phyloP scores from a whole-genome alignment of 768 basidiomycete species.

The Naganishia onofrii region DNA sequence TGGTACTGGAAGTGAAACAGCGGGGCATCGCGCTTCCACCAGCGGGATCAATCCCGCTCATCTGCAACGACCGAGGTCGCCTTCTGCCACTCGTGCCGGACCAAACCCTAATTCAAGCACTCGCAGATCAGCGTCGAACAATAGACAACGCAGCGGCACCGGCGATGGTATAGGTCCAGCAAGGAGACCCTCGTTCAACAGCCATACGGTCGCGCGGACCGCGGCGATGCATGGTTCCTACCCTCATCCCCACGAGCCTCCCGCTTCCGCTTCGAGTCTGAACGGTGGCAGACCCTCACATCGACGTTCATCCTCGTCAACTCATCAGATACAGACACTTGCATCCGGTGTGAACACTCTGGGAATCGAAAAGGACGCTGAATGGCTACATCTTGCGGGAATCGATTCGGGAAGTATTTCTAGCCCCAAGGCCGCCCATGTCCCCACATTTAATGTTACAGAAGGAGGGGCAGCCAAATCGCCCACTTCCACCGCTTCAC shows the following conservation, averaged over 20 bases:
- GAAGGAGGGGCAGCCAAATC: constrained; percentile 3
- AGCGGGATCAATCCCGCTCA: constrained; percentile 5
- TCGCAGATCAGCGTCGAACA: constrained; percentile 13
- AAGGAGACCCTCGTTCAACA: constrained; percentile 17
- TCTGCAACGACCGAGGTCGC: constrained; percentile 7
- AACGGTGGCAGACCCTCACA: constrained; percentile 7
- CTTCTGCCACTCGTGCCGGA: constrained; percentile 15
- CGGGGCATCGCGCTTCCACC: not conserved
- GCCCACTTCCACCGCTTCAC: constrained; percentile 2
- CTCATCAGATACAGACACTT: constrained; percentile 16
- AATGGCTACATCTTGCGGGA: constrained; percentile 19
- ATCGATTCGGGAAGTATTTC: not conserved
- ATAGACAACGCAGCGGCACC: not conserved
- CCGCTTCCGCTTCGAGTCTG: not conserved
- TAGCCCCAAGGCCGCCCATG: not conserved
- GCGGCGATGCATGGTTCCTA: constrained; percentile 20
- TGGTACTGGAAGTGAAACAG: not conserved
- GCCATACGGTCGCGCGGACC: constrained; percentile 9
- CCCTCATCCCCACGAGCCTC: constrained; percentile 16
- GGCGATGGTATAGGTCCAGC: constrained; percentile 18
- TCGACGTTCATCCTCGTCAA: constrained; percentile 7
- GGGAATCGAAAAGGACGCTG: constrained; percentile 20
- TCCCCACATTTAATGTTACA: not conserved
- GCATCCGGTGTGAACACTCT: constrained; percentile 12
- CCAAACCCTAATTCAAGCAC: constrained; percentile 2